These are phyloP conservation scores for Leccinum fibrillosum DNA, from an alignment of 768 basidiomycete genomes.

Conservation along the genomic window DNA sequence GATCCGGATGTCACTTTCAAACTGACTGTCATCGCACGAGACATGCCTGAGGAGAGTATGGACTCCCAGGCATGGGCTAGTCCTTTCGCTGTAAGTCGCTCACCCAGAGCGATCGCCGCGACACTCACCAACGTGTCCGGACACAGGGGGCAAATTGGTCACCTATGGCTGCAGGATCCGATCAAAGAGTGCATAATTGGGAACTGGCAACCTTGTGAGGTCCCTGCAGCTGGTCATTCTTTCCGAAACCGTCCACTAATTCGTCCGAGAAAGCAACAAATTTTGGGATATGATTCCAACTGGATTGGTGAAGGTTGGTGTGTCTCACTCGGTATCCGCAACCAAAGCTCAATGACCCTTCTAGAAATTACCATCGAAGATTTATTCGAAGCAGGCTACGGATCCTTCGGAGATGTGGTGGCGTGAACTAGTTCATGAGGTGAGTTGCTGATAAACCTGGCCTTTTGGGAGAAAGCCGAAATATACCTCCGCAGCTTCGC, in stretches of 20 bases:
- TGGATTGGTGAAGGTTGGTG: slow-evolving; percentile 38
- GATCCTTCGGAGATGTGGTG: slow-evolving; percentile 35
- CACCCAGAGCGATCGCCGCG: background rate
- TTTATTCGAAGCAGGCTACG: slow-evolving; percentile 26
- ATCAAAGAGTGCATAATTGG: slow-evolving; percentile 35
- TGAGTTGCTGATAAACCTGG: slow-evolving; percentile 17
- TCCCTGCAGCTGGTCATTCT: background rate
- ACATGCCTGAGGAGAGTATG: slow-evolving; percentile 33
- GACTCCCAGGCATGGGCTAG: slow-evolving; percentile 46
- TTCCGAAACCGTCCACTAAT: slow-evolving; percentile 4
- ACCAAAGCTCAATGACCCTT: slow-evolving; percentile 1
- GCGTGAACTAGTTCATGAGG: slow-evolving; percentile 37
- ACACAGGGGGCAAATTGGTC: slow-evolving; percentile 47
- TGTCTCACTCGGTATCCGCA: background rate
- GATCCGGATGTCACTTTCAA: slow-evolving; percentile 17
- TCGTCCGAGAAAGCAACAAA: slow-evolving; percentile 33
- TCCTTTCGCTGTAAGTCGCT: slow-evolving; percentile 45
- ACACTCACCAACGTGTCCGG: background rate
- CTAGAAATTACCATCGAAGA: slow-evolving; percentile 37
- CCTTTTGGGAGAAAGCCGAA: background rate
- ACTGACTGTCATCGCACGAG: slow-evolving; percentile 34
- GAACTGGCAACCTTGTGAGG: slow-evolving; percentile 43
- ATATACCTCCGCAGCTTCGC: slow-evolving; percentile 28
- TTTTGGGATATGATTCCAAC: slow-evolving; percentile 47
- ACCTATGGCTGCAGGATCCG: slow-evolving; percentile 37